Evolutionary conservation across 1,284 basidiomycete genomes (phyloP), one percentile per base, ranked within the genome.

Genomic region (Sanguinoderma infundibulare): DNA sequence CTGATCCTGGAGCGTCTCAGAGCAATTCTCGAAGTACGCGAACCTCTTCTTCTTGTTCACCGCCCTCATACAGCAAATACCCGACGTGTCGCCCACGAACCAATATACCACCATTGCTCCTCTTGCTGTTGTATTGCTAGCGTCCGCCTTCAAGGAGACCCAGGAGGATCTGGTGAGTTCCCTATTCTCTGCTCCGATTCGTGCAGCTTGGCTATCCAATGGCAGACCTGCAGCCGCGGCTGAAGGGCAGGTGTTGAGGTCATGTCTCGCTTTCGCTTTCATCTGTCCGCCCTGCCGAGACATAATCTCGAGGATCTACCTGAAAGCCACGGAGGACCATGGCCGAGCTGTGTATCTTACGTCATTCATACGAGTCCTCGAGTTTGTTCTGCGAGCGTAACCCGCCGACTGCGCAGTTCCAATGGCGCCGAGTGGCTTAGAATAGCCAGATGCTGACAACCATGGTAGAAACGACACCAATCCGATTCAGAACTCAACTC

Each of bases 31-130:
- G 65, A 97, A 98, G 85, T 98, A 98, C 73, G 98, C 98, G 69
- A 99, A 99, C 76, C 65, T 99, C 63, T 99, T 99, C 83, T 99
- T 99, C 86, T 82, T 99, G 63, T 99, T 99, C 82, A 99, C 97
- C 38, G 96, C 96, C 28, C 93, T 89, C 76, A 98, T 99, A 58
- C 97, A 99, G 75, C 98, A 99, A 80, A 96, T 99, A 67, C 98
- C 98, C 10, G 93, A 89, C 69, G 98, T 99, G 6, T 99, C 97
- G 2, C 98, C 98, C 9, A 99, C 97, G 3, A 97, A 98, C 70
- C 82, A 81, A 57, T 99, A 92, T 76, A 99, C 98, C 1, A 99
- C 98, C 20, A 98, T 99, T 71, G 94, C 84, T 1, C 98, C 98
- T 5, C 86, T 99, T 24, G 89, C 84, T 1, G 84, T 95, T 50